Base-by-base conservation (phyloP, 257 asterid genomes). In the Ophiorrhiza pumila region DNA sequence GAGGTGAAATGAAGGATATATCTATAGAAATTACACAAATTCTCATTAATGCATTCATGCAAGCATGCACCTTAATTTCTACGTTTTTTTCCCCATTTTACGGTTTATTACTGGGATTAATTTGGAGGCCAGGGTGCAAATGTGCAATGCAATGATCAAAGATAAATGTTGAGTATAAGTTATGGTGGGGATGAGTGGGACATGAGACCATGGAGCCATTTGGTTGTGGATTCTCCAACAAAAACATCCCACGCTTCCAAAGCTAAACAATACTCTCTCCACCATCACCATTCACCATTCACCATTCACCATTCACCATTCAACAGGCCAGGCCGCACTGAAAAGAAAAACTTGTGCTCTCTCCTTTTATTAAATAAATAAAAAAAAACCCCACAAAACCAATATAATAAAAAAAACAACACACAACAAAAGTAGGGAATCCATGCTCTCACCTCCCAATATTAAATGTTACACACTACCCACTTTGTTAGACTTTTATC, bases 181-280 rank as follows among this genome's bases (percentile, higher is more conserved):
- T 20, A 18, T 64, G 76, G 80, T 79, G 82, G 71, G 75, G 78
- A 29, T 20, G 65, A 8, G 79, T 77, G 82, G 85, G 85, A 67
- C 85, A 81, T 47, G 32, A 75, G 73, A 72, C 79, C 63, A 45
- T 72, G 83, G 79, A 82, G 81, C 86, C 86, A 76, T 67, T 72
- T 75, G 81, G 80, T 75, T 80, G 89, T 85, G 83, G 86, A 85
- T 75, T 82, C 82, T 85, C 86, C 85, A 85, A 82, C 89, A 82
- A 80, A 74, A 65, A 75, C 78, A 34, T 63, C 78, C 79, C 89
- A 85, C 86, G 89, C 89, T 80, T 85, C 80, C 81, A 85, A 85
- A 85, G 89, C 85, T 59, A 60, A 47, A 65, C 74, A 43, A 50
- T 68, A 29, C 63, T 55, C 31, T 39, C 79, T 32, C 80, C 81